A percentile compares a stretch with the other conserved stretches of the same genome.
phyloP scores from a whole-genome alignment of 148 eudicot species.

The Rhododendron henanense region DNA sequence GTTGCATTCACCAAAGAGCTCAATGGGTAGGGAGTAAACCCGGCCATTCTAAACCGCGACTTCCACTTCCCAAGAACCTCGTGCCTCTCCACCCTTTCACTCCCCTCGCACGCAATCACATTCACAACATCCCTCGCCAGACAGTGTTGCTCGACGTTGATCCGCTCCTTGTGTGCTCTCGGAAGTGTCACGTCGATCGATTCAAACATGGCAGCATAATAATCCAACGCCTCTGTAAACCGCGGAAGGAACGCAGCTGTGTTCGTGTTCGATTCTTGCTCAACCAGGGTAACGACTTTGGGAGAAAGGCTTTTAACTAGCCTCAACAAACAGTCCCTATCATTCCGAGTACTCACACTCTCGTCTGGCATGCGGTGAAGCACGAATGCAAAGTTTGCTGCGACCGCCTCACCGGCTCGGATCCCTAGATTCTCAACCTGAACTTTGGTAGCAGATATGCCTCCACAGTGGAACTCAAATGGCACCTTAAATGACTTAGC shows the following conservation, averaged over 20 bases:
- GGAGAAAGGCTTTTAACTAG: slow-evolving; percentile 32
- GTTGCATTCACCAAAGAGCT: slow-evolving; percentile 36
- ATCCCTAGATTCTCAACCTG: slow-evolving; percentile 22
- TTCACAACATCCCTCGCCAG: slow-evolving; percentile 48
- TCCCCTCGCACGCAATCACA: slow-evolving; percentile 48
- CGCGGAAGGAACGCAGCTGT: slow-evolving; percentile 47
- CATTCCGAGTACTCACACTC: slow-evolving; percentile 40
- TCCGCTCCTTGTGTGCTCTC: slow-evolving; percentile 42
- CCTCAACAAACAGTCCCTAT: slow-evolving; percentile 42
- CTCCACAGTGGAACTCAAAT: slow-evolving; percentile 33
- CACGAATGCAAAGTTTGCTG: slow-evolving; percentile 47
- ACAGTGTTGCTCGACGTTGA: slow-evolving; percentile 49
- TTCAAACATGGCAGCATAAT: slow-evolving; percentile 47
- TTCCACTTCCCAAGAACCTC: slow-evolving; percentile 39
- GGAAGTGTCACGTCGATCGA: slow-evolving; percentile 42
- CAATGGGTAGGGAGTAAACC: slow-evolving; percentile 27
- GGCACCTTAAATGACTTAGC: slow-evolving; percentile 41
- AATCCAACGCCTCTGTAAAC: slow-evolving; percentile 37
- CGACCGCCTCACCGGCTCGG: slow-evolving; percentile 31
- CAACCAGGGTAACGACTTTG: slow-evolving; percentile 51
- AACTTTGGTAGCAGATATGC: slow-evolving; percentile 17
- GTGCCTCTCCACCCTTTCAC: slow-evolving; percentile 40
- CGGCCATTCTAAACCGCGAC: slow-evolving; percentile 34
- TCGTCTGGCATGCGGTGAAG: slow-evolving; percentile 50
- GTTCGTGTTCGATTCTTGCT: slow-evolving; percentile 46